phyloP scores from a whole-genome alignment of 108 stramenopile species.

The Pseudonitzschia pungens region DNA sequence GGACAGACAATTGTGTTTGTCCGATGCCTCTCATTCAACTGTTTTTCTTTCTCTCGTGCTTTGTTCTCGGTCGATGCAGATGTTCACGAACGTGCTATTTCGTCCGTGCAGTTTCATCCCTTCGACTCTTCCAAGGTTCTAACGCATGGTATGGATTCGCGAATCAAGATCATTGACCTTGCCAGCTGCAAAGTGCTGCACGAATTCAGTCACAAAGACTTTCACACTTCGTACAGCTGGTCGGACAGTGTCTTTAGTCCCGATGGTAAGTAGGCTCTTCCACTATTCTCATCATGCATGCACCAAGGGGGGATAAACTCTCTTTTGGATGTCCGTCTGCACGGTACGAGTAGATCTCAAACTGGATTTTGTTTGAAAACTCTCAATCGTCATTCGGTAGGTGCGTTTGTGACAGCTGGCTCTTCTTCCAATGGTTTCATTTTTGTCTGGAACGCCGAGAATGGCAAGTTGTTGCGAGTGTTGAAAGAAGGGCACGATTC shows the following conservation, averaged over 20 bases:
- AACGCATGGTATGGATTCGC: slow-evolving; percentile 76
- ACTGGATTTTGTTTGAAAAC: not conserved
- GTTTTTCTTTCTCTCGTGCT: slow-evolving; percentile 2
- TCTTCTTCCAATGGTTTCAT: slow-evolving; percentile 62
- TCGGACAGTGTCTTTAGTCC: slow-evolving; percentile 66
- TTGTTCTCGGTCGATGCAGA: slow-evolving; percentile 14
- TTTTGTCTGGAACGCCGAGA: slow-evolving; percentile 64
- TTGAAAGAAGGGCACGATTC: slow-evolving; percentile 46
- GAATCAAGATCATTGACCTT: slow-evolving; percentile 69
- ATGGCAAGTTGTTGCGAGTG: slow-evolving; percentile 32
- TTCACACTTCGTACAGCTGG: slow-evolving; percentile 43
- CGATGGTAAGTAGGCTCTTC: slow-evolving; percentile 43
- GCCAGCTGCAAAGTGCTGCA: slow-evolving; percentile 44
- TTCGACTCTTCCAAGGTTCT: slow-evolving; percentile 52
- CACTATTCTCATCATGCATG: not conserved
- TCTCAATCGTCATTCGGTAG: slow-evolving; percentile 7
- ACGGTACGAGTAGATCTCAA: not conserved
- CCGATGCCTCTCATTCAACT: not conserved
- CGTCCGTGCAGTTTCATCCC: slow-evolving; percentile 78
- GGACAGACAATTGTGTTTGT: not conserved
- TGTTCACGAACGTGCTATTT: slow-evolving; percentile 69
- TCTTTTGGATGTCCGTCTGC: too few relatives aligned
- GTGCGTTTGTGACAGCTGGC: slow-evolving; percentile 58
- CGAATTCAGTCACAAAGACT: slow-evolving; percentile 53
- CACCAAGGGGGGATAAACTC: too few relatives aligned